Conservation (phyloP, 768 basidiomycete species). For the Termitomyces heimii region DNA sequence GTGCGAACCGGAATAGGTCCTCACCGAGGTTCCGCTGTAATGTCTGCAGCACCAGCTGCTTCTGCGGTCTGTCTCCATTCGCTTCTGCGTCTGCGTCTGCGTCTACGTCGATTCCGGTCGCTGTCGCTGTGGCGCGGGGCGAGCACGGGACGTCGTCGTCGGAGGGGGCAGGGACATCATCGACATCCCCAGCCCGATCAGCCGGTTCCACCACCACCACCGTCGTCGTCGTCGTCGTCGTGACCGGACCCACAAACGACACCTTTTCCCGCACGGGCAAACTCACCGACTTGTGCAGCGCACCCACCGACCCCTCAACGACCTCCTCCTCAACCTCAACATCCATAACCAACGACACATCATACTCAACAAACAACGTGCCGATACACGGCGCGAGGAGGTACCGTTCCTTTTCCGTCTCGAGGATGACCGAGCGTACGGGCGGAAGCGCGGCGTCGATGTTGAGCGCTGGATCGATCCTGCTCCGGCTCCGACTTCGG, state of each 20-base stretch:
- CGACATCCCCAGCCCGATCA: too few relatives aligned
- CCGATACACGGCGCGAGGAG: constrained; percentile 27
- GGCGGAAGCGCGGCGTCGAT: constrained; percentile 2
- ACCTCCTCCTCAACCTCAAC: constrained; percentile 12
- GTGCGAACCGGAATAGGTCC: constrained; percentile 31
- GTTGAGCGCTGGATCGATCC: constrained; percentile 8
- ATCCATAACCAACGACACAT: constrained; percentile 33
- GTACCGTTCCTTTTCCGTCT: constrained; percentile 36
- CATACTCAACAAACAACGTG: constrained; percentile 19
- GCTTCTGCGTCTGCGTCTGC: background rate
- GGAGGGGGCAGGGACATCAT: too few relatives aligned
- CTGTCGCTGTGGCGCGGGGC: too few relatives aligned
- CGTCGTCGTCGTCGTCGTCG: too few relatives aligned
- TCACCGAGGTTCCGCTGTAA: constrained; percentile 29
- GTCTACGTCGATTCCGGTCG: background rate
- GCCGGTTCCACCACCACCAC: too few relatives aligned
- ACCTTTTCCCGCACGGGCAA: too few relatives aligned
- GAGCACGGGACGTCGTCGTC: too few relatives aligned
- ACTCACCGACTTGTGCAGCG: too few relatives aligned
- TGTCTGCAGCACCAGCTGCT: constrained; percentile 25
- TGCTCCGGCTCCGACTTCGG: constrained; percentile 9
- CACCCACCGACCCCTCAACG: too few relatives aligned
- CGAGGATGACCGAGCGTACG: constrained; percentile 24
- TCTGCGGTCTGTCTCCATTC: constrained; percentile 10
- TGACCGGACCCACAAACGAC: too few relatives aligned